A percentile compares a stretch with the other conserved stretches of the same genome.
Evolutionary conservation across 2,329 filamentous ascomycete species (phyloP).

Genomic region (Fusarium sp.): DNA sequence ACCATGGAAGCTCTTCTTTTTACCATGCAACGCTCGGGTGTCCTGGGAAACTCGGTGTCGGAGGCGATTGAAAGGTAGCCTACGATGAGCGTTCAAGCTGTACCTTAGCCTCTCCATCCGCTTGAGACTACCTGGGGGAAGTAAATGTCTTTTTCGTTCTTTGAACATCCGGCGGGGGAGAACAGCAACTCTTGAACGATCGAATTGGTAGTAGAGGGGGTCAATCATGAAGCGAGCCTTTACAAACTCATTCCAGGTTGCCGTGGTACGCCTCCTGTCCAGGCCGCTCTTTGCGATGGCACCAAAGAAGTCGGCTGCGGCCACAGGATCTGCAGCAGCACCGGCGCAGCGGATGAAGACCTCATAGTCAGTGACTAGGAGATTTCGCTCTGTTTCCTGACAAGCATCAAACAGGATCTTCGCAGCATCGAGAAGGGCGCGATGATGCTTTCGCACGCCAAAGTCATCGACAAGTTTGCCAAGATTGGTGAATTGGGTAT

Average conservation of each 20-base stretch:
- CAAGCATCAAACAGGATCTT: slow-evolving; percentile 52
- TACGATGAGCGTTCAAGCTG: slow-evolving; percentile 43
- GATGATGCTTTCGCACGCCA: slow-evolving; percentile 59
- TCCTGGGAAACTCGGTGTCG: slow-evolving; percentile 40
- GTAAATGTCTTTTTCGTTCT: background rate
- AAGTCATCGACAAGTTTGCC: slow-evolving; percentile 54
- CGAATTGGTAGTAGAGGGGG: slow-evolving; percentile 60
- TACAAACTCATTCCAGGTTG: slow-evolving; percentile 59
- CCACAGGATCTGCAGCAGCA: slow-evolving; percentile 53
- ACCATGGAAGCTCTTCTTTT: slow-evolving; percentile 42
- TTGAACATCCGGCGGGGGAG: slow-evolving; percentile 52
- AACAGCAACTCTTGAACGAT: slow-evolving; percentile 55
- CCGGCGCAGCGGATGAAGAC: slow-evolving; percentile 61
- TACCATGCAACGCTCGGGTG: slow-evolving; percentile 42
- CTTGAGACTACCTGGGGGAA: slow-evolving; percentile 35
- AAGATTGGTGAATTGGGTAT: slow-evolving; percentile 54
- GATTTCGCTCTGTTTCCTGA: slow-evolving; percentile 33
- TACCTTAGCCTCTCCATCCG: slow-evolving; percentile 48
- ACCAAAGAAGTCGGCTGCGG: slow-evolving; percentile 50
- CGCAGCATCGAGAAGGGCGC: slow-evolving; percentile 51
- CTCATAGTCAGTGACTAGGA: slow-evolving; percentile 57
- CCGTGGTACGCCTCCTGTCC: slow-evolving; percentile 47
- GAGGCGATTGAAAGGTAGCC: slow-evolving; percentile 48
- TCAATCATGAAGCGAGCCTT: slow-evolving; percentile 61
- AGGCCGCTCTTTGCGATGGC: slow-evolving; percentile 45